These are phyloP conservation scores for Xylaria sp. DNA, from an alignment of 2,329 filamentous ascomycete genomes.

Conservation along the genomic window DNA sequence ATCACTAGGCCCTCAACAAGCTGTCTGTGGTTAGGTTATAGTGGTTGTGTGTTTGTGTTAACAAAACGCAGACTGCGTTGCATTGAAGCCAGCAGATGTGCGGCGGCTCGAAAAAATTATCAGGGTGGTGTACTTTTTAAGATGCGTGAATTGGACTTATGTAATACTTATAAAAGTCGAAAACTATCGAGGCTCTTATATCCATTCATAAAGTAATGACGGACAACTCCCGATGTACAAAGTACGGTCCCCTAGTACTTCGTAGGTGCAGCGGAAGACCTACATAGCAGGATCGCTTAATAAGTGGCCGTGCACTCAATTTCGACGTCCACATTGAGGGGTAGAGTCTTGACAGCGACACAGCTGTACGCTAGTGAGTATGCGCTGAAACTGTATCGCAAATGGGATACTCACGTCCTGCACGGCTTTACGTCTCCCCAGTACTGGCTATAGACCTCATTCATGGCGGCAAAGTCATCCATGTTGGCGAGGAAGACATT, in stretches of 20 bases:
- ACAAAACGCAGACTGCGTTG: not conserved
- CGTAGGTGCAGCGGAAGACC: not conserved
- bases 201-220: not conserved
- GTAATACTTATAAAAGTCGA: not conserved
- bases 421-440: constrained; percentile 65
- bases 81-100: too few species aligned
- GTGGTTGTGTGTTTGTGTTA: too few species aligned
- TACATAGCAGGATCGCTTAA: constrained; percentile 4
- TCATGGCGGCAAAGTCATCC: constrained; percentile 80
- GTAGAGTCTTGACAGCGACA: constrained; percentile 88
- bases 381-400: not conserved
- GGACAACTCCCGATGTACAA: too few species aligned
- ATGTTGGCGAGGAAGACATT: constrained; percentile 79
- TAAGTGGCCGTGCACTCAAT: constrained; percentile 82
- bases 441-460: constrained; percentile 76
- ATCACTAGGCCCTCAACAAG: too few species aligned
- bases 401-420: constrained; percentile 52
- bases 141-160: not conserved
- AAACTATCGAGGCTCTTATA: not conserved
- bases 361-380: constrained; percentile 65
- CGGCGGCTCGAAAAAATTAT: not conserved
- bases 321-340: constrained; percentile 87
- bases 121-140: not conserved
- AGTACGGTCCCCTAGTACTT: too few species aligned
- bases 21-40: too few species aligned